Evolutionary conservation across 1,139 yeast genomes (phyloP), one percentile per base, ranked within the genome.

Genomic region (Candida smagusa): DNA sequence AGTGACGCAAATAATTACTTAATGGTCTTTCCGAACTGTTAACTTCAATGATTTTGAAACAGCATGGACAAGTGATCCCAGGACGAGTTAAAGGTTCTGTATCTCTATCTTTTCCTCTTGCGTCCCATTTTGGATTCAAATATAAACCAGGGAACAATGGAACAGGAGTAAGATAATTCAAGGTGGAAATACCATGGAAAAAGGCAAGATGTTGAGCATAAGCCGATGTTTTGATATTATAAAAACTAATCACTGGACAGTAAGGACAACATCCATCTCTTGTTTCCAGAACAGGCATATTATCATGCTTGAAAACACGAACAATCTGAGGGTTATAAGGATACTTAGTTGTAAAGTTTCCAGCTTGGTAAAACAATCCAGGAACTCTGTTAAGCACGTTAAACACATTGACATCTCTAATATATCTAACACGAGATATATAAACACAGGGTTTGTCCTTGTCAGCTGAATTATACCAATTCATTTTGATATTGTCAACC

Each of bases 161-260:
- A 28, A 47, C 38, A 5, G 57, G 57, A 2, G 52, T 39, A 25
- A 51, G 31, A 32, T 33, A 46, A 30, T 44, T 43, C 32, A 47
- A 44, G 4, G 54, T 44, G 28, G 37, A 42, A 24, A 65, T 44
- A 0, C 70, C 70, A 43, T 65, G 70, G 31, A 52, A 49, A 34
- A 52, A 53, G 12, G 64, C 59, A 40, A 64, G 47, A 40, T 65
- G 70, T 36, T 61, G 67, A 1, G 64, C 57, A 39, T 64, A 65
- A 19, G 59, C 53, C 3, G 66, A 59, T 25, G 57, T 59, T 42
- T 61, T 63, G 35, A 62, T 48, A 30, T 59, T 56, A 38, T 47
- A 51, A 43, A 65, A 65, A 25, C 37, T 39, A n/a, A 57, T 22
- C 2, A 52, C 48, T 8, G 50, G 48, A 44, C 71, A 65, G 37